Conservation (phyloP, 345 rosid genomes). For the Camelina sativa region DNA sequence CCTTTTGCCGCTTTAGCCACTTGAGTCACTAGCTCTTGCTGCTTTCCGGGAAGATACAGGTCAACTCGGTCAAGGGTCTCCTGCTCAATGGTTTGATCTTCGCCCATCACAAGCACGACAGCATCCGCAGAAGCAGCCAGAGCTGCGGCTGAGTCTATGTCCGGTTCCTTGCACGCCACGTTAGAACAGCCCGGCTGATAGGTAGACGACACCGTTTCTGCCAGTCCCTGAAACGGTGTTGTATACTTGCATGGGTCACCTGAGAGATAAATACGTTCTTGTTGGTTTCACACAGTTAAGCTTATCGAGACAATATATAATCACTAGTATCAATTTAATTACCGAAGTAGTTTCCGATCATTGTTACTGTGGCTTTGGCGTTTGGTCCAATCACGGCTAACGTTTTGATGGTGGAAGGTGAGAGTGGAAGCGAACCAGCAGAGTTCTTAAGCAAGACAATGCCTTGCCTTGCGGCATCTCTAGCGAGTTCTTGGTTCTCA, state of each 20-base stretch:
- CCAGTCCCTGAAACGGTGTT: constrained; percentile 64
- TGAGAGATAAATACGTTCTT: constrained; percentile 8
- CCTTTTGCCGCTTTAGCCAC: constrained; percentile 71
- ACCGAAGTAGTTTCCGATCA: constrained; percentile 86
- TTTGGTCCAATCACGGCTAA: constrained; percentile 84
- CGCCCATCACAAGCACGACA: constrained; percentile 65
- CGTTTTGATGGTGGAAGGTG: constrained; percentile 52
- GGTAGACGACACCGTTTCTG: constrained; percentile 51
- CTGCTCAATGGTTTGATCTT: constrained; percentile 56
- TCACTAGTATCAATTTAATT: not conserved
- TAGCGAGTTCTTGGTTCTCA: constrained; percentile 66
- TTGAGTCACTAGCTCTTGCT: constrained; percentile 54
- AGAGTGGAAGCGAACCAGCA: constrained; percentile 62
- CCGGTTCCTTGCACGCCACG: constrained; percentile 54
- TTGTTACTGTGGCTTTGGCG: constrained; percentile 64
- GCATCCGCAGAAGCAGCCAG: constrained; percentile 65
- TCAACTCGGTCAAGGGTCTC: not conserved
- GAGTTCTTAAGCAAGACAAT: constrained; percentile 79
- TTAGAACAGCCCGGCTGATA: constrained; percentile 50
- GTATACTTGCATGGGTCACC: constrained; percentile 76
- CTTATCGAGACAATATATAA: not conserved
- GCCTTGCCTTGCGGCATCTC: constrained; percentile 83
- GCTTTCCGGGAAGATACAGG: constrained; percentile 71
- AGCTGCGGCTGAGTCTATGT: constrained; percentile 51
- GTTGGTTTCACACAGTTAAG: not conserved